Conservation (phyloP, 139 green algal species). For the Gonium pectorale region DNA sequence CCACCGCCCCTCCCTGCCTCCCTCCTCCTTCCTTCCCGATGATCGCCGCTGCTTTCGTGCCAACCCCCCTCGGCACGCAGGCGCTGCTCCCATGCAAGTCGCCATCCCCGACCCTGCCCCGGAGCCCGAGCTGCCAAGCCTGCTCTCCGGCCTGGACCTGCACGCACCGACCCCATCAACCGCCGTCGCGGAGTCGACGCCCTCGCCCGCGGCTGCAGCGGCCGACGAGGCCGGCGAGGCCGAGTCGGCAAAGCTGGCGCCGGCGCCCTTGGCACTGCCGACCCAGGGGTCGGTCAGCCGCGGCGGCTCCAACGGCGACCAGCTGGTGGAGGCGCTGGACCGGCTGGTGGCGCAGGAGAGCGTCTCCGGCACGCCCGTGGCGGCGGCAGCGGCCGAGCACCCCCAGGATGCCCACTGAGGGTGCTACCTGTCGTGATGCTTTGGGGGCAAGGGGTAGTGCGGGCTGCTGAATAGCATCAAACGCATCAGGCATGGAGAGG, state of each 20-base stretch:
- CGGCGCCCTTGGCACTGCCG: background rate
- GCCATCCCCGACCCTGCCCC: too few species aligned
- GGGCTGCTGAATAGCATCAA: too few species aligned
- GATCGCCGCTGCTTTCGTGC: too few species aligned
- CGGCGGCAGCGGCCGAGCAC: background rate
- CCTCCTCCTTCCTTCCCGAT: too few species aligned
- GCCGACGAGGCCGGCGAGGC: background rate
- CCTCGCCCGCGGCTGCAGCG: background rate
- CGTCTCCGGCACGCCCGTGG: background rate
- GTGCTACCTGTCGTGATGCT: too few species aligned
- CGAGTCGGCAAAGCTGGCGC: background rate
- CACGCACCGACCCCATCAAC: background rate
- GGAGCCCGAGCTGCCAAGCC: too few species aligned
- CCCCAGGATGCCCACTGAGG: too few species aligned
- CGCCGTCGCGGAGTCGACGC: background rate
- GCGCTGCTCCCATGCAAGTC: too few species aligned
- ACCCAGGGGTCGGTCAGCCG: background rate
- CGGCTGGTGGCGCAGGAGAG: constrained; percentile 27
- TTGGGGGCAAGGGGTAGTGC: too few species aligned
- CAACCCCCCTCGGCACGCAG: too few species aligned
- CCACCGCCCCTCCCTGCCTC: too few species aligned
- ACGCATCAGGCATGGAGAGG: too few species aligned
- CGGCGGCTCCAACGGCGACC: background rate
- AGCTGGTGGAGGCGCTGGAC: constrained; percentile 35
- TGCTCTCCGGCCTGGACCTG: constrained; percentile 7